phyloP scores from a whole-genome alignment of 2,329 filamentous ascomycete genomes.

The Apiospora koreana region DNA sequence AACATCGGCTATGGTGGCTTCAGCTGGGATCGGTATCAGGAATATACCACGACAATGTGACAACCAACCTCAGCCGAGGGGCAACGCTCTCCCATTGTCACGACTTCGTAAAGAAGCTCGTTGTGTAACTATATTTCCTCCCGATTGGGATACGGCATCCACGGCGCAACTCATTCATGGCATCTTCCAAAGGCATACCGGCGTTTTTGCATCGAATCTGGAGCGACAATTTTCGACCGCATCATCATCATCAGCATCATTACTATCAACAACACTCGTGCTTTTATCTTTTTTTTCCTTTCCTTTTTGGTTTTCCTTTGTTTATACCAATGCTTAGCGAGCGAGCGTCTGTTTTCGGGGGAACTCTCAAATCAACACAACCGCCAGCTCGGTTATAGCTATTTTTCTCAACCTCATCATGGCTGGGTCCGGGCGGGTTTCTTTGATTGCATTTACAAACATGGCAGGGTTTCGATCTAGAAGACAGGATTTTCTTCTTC shows the following conservation, averaged over 20 bases:
- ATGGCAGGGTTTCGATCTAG: slow-evolving; percentile 49
- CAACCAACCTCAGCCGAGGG: slow-evolving; percentile 54
- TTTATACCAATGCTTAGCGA: slow-evolving; percentile 35
- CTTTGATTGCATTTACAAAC: slow-evolving; percentile 55
- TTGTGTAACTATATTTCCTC: slow-evolving; percentile 18
- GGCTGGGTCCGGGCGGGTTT: slow-evolving; percentile 56
- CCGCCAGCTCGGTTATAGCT: slow-evolving; percentile 53
- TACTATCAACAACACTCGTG: not conserved
- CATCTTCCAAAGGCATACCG: slow-evolving; percentile 25
- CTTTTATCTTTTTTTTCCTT: slow-evolving; percentile 16
- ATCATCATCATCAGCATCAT: slow-evolving; percentile 14
- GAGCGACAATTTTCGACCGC: slow-evolving; percentile 26
- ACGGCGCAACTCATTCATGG: slow-evolving; percentile 25
- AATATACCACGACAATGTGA: slow-evolving; percentile 89
- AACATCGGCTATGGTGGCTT: slow-evolving; percentile 76
- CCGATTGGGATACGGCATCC: slow-evolving; percentile 23
- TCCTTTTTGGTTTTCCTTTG: slow-evolving; percentile 25
- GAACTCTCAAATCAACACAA: slow-evolving; percentile 36
- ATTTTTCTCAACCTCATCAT: slow-evolving; percentile 49
- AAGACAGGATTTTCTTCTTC: slow-evolving; percentile 41
- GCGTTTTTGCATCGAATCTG: slow-evolving; percentile 38
- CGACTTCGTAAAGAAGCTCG: slow-evolving; percentile 35
- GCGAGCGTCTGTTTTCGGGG: slow-evolving; percentile 39
- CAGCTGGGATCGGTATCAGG: slow-evolving; percentile 83
- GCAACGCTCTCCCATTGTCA: slow-evolving; percentile 49